Evolutionary conservation across 495 filamentous ascomycete genomes (phyloP).

Genomic region (Aspergillus funiculosus): DNA sequence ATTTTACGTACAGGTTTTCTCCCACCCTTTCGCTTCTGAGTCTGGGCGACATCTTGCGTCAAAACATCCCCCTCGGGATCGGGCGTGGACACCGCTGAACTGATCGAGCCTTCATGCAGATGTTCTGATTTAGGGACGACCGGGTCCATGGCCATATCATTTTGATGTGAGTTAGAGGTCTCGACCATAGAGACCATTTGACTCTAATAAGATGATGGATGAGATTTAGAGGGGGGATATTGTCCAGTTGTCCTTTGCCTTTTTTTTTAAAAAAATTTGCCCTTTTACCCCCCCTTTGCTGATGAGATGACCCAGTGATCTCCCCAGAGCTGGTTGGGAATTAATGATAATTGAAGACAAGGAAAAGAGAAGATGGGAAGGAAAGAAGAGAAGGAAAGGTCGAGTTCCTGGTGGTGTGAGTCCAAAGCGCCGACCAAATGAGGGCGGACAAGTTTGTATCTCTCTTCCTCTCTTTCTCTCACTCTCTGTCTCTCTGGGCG

Average conservation of each 20-base stretch:
- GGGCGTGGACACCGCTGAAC: slow-evolving; percentile 46
- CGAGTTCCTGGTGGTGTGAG: neutral
- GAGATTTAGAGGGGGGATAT: slow-evolving; percentile 14
- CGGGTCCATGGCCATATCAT: slow-evolving; percentile 41
- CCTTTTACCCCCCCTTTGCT: slow-evolving; percentile 17
- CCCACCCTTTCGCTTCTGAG: slow-evolving; percentile 91
- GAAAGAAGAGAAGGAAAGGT: slow-evolving; percentile 5
- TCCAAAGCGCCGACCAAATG: slow-evolving; percentile 5
- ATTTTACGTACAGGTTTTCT: slow-evolving; percentile 80
- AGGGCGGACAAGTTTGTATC: too few relatives aligned
- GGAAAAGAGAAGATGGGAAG: slow-evolving; percentile 6
- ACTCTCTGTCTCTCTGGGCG: slow-evolving; percentile 1
- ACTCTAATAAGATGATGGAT: slow-evolving; percentile 9
- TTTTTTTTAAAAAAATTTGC: slow-evolving; percentile 6
- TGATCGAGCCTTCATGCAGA: slow-evolving; percentile 43
- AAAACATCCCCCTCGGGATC: slow-evolving; percentile 54
- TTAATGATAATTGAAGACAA: slow-evolving; percentile 5
- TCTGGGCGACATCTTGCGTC: slow-evolving; percentile 53
- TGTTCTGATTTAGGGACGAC: slow-evolving; percentile 45
- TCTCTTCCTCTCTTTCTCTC: neutral
- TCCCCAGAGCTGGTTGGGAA: slow-evolving; percentile 10
- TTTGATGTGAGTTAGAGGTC: slow-evolving; percentile 32
- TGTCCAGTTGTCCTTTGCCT: slow-evolving; percentile 9
- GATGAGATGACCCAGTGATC: slow-evolving; percentile 3
- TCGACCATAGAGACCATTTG: slow-evolving; percentile 48